A percentile compares a stretch with the other conserved stretches of the same genome.
Evolutionary conservation across 2,329 filamentous ascomycete species (phyloP).

Genomic region (Cytospora mali): DNA sequence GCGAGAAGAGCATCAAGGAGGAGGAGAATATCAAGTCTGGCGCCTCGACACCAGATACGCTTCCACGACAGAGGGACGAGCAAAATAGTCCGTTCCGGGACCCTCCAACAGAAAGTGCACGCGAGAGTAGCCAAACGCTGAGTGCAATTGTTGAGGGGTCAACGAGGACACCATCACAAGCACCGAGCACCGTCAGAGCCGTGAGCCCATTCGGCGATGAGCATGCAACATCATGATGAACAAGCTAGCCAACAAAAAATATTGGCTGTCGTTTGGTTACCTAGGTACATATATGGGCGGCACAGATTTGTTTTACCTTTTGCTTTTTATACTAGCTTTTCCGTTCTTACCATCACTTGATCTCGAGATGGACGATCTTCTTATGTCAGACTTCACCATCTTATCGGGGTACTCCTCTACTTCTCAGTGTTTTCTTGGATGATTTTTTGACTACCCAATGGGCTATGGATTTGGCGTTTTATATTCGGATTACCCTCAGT

Average conservation of each 20-base stretch:
- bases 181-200: constrained; percentile 37
- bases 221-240: constrained; percentile 56
- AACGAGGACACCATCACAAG: constrained; percentile 44
- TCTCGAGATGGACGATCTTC: background rate
- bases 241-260: background rate
- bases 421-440: constrained; percentile 17
- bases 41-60: constrained; percentile 50
- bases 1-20: constrained; percentile 34
- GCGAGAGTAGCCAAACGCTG: constrained; percentile 50
- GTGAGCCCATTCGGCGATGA: constrained; percentile 61
- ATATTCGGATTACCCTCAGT: constrained; percentile 16
- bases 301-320: constrained; percentile 7
- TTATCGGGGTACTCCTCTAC: constrained; percentile 5
- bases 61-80: constrained; percentile 49
- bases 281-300: background rate
- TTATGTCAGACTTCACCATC: background rate
- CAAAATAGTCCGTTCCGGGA: constrained; percentile 64
- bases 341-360: constrained; percentile 3
- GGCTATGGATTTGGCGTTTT: constrained; percentile 15
- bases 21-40: constrained; percentile 28
- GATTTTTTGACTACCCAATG: background rate
- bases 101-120: constrained; percentile 43
- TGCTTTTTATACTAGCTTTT: too few relatives aligned
- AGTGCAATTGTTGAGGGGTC: constrained; percentile 60
- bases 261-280: background rate